A percentile compares a stretch with the other conserved stretches of the same genome.
Conservation (phyloP, 2,329 filamentous ascomycete genomes). For the Ophiosphaerella narmari region DNA sequence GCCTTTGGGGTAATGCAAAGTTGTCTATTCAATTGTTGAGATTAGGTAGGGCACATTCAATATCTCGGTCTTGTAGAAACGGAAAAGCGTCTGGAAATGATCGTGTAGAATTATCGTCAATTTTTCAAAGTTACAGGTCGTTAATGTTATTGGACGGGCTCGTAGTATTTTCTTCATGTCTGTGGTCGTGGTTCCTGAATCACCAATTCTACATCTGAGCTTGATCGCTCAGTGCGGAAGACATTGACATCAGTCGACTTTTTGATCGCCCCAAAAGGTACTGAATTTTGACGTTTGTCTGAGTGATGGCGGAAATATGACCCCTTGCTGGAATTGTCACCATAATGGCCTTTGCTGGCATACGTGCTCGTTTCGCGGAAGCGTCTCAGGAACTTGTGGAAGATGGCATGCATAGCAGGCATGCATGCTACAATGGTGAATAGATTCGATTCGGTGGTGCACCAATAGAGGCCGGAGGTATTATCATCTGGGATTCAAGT, state of each 20-base stretch:
- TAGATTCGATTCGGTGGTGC: slow-evolving; percentile 30
- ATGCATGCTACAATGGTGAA: slow-evolving; percentile 35
- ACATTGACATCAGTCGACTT: slow-evolving; percentile 30
- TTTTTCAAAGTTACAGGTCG: too few relatives aligned
- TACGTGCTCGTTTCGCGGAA: slow-evolving; percentile 17
- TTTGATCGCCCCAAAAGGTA: slow-evolving; percentile 25
- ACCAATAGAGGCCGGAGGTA: slow-evolving; percentile 31
- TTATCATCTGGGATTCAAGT: slow-evolving; percentile 25
- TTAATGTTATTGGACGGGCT: too few relatives aligned
- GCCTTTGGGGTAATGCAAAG: too few relatives aligned
- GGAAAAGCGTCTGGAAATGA: too few relatives aligned
- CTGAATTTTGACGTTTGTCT: slow-evolving; percentile 13
- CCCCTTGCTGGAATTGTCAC: slow-evolving; percentile 16
- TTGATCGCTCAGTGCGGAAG: slow-evolving; percentile 18
- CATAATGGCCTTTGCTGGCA: slow-evolving; percentile 17
- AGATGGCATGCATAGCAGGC: slow-evolving; percentile 29
- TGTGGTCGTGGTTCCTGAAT: background rate
- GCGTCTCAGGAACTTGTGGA: slow-evolving; percentile 16
- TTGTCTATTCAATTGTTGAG: too few relatives aligned
- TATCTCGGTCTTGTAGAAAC: too few relatives aligned
- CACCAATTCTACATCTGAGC: slow-evolving; percentile 28
- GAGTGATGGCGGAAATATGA: slow-evolving; percentile 21
- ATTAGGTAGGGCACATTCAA: too few relatives aligned
- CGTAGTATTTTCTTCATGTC: background rate
- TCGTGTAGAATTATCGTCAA: too few relatives aligned